Base-by-base conservation (phyloP, 2,329 filamentous ascomycete genomes). In the Aspergillus persii region DNA sequence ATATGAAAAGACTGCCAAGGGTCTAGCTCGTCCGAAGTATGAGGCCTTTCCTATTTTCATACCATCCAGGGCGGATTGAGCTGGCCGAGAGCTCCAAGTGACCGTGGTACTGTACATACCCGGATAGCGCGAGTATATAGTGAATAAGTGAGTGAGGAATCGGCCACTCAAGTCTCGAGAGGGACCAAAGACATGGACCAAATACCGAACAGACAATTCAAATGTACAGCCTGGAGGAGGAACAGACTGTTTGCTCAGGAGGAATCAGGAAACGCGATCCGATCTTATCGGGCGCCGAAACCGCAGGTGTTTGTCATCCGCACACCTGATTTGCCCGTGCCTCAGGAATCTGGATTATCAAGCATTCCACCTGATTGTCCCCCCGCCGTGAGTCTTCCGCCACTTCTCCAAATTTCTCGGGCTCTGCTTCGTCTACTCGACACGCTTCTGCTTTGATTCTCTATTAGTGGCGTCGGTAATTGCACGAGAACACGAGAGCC, bases 321-420 rank as follows among this genome's bases (percentile, higher is more conserved):
- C 46, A 58, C 50, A 59, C 49, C 49, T 48, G 46, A 56, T 56
- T 48, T 50, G 49, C 33, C 44, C 9, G 44, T 26, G 7, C 11
- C 41, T 49, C 41, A 36, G 51, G 66, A 66, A 72, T 73, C 41
- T 44, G 51, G 66, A 66, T 72, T 73, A 72, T 73, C 71, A 73
- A 73, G 67, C 70, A 71, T 30, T 23, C 18, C 18, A 23, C 18
- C 18, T 23, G 18, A 23, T 23, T 23, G 18, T 23, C 18, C 56
- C 54, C n/a, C 33, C 54, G 36, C 62, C 56, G 56, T 56, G 55
- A 59, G 36, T 50, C 60, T 51, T 60, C 67, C 66, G 68, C 69
- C 68, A 70, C 65, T 53, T 53, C 53, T 58, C 49, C 50, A 49
- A 53, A 52, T 50, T 50, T 46, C 39, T 39, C 49, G 30, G 18